Percentiles rank a stretch among this genome's conserved stretches.
Conservation (phyloP, 2,329 filamentous ascomycete species). For the Dactylellina sp. region DNA sequence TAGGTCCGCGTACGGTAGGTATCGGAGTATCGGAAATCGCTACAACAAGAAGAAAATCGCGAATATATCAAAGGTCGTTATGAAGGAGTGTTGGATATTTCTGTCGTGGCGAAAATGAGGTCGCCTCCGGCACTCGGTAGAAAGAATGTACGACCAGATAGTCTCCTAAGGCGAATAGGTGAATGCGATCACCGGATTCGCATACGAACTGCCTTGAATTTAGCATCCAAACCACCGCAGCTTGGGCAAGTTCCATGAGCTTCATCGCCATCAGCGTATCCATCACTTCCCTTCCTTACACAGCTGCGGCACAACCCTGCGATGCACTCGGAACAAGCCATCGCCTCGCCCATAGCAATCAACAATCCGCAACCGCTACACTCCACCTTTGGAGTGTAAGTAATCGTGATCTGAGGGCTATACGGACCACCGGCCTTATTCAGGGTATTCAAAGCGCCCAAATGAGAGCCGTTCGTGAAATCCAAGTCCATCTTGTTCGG, state of each 20-base stretch:
- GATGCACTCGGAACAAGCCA: slow-evolving; percentile 56
- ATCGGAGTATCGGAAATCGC: slow-evolving; percentile 30
- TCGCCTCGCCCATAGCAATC: slow-evolving; percentile 50
- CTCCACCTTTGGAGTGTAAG: slow-evolving; percentile 55
- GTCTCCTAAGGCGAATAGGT: neutral
- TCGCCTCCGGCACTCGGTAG: neutral
- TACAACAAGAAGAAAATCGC: slow-evolving; percentile 6
- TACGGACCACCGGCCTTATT: slow-evolving; percentile 51
- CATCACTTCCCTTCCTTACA: slow-evolving; percentile 54
- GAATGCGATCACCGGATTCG: slow-evolving; percentile 37
- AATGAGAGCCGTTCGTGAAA: slow-evolving; percentile 35
- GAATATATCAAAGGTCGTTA: slow-evolving; percentile 5
- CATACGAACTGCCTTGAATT: slow-evolving; percentile 55
- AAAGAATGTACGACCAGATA: neutral
- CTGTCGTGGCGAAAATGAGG: neutral
- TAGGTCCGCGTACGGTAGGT: slow-evolving; percentile 32
- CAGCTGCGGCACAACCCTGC: slow-evolving; percentile 54
- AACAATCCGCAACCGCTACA: slow-evolving; percentile 52
- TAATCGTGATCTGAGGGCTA: slow-evolving; percentile 56
- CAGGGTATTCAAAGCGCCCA: slow-evolving; percentile 41
- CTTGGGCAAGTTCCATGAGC: slow-evolving; percentile 52
- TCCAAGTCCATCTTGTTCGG: slow-evolving; percentile 53
- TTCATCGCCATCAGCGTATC: slow-evolving; percentile 50
- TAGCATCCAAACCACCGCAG: slow-evolving; percentile 51
- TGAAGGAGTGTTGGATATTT: slow-evolving; percentile 1